Base-by-base conservation (phyloP, 2,329 filamentous ascomycete species). In the Akanthomyces lecanii region DNA sequence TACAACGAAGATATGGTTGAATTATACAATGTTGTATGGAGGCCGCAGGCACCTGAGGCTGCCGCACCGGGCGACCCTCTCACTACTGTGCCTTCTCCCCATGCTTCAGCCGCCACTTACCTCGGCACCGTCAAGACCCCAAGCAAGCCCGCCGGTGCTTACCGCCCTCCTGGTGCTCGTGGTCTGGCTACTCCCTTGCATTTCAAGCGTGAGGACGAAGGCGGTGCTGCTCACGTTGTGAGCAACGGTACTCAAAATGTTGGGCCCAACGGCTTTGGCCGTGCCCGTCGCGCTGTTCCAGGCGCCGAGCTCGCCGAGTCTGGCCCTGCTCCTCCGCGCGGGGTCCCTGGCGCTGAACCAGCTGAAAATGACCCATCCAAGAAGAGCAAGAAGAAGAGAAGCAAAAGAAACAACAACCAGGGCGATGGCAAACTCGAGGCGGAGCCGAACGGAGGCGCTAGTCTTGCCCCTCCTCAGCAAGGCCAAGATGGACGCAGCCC, bases 311-410 rank as follows among this genome's bases (percentile, higher is more conserved):
- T 88, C 36, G 82, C 82, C 1, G 85, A 88, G 63, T 80, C 86
- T 30, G 79, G 83, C 25, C 85, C 90, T n/a, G 86, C 89, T 66
- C 88, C 89, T 51, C 84, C 84, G 59, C 86, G 88, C 53, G 85
- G 84, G 66, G 82, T 90, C 52, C 86, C 88, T 30, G 83, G 84
- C 5, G 86, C 89, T 16, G 85, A 83, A 65, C 80, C 84, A 42
- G 83, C 66, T 75, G 88, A 83, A 74, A 89, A 92, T 65, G 90
- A 86, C 89, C 61, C 92, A 90, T 14, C 80, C 91, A 75, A 73
- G 69, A 97, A 97, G 84, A 97, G 97, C 79, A 98, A 98, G 86
- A 98, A 98, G 86, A 98, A 98, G 85, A 86, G 95, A 67, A 85
- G 82, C 68, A 97, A 96, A 83, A 98, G 97, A 21, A 62, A 62